phyloP scores from a whole-genome alignment of 2,329 filamentous ascomycete species.

The Curvularia sp. region DNA sequence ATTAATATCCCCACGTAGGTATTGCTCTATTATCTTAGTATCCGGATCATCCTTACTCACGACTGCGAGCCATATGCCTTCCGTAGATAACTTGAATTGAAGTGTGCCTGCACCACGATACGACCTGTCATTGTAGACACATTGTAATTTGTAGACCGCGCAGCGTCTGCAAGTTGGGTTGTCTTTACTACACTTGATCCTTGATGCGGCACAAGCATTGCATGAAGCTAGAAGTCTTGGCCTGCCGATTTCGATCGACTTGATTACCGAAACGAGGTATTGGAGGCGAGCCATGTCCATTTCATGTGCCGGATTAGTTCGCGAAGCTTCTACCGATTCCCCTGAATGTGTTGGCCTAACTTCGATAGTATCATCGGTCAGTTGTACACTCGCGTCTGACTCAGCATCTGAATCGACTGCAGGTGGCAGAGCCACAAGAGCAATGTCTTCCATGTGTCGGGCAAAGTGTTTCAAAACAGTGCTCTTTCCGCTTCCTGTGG shows the following conservation, averaged over 20 bases:
- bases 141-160: too few relatives aligned
- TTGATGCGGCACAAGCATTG: too few relatives aligned
- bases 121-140: too few relatives aligned
- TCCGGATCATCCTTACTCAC: neutral
- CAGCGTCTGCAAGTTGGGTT: too few relatives aligned
- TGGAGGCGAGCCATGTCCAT: neutral
- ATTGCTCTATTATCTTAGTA: neutral
- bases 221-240: too few relatives aligned
- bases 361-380: neutral
- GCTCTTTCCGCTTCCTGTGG: conserved; percentile 20
- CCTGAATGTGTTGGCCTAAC: neutral
- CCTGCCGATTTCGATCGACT: too few relatives aligned
- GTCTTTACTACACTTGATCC: too few relatives aligned
- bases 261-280: neutral
- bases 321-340: neutral
- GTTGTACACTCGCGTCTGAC: conserved; percentile 11
- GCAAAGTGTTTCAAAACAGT: conserved; percentile 28
- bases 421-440: conserved; percentile 25
- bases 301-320: neutral
- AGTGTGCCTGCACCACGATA: too few relatives aligned
- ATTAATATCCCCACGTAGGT: too few relatives aligned
- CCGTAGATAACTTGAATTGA: neutral
- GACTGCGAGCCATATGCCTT: neutral
- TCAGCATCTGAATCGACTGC: conserved; percentile 26
- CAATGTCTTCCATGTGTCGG: conserved; percentile 37